Percentiles rank a stretch among this genome's conserved stretches.
phyloP scores from a whole-genome alignment of 345 rosid species.

The Populus deltoides region DNA sequence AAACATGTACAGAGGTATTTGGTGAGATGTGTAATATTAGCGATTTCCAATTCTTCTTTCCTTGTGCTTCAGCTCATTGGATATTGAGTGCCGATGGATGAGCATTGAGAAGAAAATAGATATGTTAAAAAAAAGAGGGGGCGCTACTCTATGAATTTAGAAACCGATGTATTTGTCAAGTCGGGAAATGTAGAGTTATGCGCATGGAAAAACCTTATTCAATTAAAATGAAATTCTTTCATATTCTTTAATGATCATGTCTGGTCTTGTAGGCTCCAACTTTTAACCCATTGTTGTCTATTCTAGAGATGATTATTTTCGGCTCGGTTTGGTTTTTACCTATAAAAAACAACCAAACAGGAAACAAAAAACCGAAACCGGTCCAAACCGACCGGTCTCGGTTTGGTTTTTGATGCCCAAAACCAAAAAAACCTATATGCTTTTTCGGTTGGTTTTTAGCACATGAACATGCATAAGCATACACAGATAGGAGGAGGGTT shows the following conservation, averaged over 20 bases:
- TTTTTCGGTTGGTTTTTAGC: too few relatives aligned
- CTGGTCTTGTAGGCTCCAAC: background rate
- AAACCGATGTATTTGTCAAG: slow-evolving; percentile 32
- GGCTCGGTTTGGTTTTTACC: too few relatives aligned
- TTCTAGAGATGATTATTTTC: too few relatives aligned
- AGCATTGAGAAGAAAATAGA: slow-evolving; percentile 48
- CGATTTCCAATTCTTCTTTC: slow-evolving; percentile 41
- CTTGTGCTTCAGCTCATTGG: slow-evolving; percentile 46
- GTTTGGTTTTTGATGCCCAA: too few relatives aligned
- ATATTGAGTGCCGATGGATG: slow-evolving; percentile 31
- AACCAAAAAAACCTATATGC: too few relatives aligned
- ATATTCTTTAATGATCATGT: slow-evolving; percentile 22
- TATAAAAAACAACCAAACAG: too few relatives aligned
- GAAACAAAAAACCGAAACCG: too few relatives aligned
- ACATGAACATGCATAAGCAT: too few relatives aligned
- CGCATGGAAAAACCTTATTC: slow-evolving; percentile 40
- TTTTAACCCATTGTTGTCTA: background rate
- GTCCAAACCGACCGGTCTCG: too few relatives aligned
- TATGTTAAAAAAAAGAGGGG: slow-evolving; percentile 24
- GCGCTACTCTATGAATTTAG: slow-evolving; percentile 34
- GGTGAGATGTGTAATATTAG: slow-evolving; percentile 71
- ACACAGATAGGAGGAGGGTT: too few relatives aligned
- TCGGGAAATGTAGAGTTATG: slow-evolving; percentile 55
- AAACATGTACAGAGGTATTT: slow-evolving; percentile 64
- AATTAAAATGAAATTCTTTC: slow-evolving; percentile 39